Conservation (phyloP, 345 rosid species). For the Pistacia integerrima region DNA sequence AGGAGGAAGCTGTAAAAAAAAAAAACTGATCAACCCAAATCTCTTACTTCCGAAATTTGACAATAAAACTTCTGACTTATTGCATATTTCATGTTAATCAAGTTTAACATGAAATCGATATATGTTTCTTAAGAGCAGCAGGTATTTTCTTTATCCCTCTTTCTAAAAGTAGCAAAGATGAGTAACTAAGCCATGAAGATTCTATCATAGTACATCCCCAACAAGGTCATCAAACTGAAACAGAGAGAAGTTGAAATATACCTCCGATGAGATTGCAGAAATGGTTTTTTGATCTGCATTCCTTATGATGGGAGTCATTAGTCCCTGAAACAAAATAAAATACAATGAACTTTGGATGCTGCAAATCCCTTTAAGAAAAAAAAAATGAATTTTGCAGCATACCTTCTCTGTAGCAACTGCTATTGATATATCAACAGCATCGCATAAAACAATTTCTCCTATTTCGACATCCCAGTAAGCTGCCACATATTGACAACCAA, state of each 20-base stretch:
- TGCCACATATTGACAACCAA: constrained; percentile 38
- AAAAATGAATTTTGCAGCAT: constrained; percentile 22
- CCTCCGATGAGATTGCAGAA: constrained; percentile 84
- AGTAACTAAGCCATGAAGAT: constrained; percentile 4
- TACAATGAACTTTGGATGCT: constrained; percentile 15
- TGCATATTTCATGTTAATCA: background rate
- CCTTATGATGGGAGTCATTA: constrained; percentile 91
- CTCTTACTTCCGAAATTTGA: background rate
- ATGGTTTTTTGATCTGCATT: constrained; percentile 96
- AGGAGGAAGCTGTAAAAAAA: background rate
- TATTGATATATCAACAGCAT: constrained; percentile 85
- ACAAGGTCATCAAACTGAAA: constrained; percentile 9
- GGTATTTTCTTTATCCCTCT: background rate
- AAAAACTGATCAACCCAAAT: constrained; percentile 3
- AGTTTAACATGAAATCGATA: background rate
- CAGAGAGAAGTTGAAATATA: constrained; percentile 25
- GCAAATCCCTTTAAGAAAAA: constrained; percentile 12
- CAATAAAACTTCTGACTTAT: background rate
- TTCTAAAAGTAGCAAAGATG: constrained; percentile 7
- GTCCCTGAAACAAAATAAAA: constrained; percentile 61
- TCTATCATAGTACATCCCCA: background rate
- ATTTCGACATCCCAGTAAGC: constrained; percentile 83
- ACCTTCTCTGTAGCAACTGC: constrained; percentile 99
- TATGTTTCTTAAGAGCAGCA: background rate
- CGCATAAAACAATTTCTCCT: constrained; percentile 65